Percentiles rank a stretch among this genome's conserved stretches.
phyloP scores from a whole-genome alignment of 148 eudicot genomes.

The Amaranthus palmeri region DNA sequence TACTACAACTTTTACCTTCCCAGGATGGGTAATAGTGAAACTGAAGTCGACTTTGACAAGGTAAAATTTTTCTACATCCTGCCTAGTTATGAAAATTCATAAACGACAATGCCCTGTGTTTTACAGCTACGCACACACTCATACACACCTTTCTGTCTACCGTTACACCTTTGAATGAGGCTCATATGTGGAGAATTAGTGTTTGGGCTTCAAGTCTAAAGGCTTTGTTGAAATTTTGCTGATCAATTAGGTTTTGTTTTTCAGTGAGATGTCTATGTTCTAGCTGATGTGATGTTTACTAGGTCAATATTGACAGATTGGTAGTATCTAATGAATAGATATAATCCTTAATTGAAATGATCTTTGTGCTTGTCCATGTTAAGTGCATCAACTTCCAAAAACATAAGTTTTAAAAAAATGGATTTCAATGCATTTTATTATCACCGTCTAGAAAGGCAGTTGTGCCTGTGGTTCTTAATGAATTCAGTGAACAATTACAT shows the following conservation, averaged over 20 bases:
- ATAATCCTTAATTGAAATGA: background rate
- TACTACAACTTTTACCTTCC: constrained; percentile 58
- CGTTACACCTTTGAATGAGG: background rate
- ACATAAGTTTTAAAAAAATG: background rate
- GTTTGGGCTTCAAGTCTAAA: background rate
- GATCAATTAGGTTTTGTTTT: too few relatives aligned
- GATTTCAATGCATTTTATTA: too few relatives aligned
- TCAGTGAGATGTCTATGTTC: too few relatives aligned
- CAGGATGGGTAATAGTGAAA: constrained; percentile 49
- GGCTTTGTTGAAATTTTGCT: background rate
- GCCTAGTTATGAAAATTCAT: background rate
- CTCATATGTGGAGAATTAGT: background rate
- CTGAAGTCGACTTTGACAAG: constrained; percentile 29
- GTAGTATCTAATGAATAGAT: too few relatives aligned
- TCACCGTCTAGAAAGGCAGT: background rate
- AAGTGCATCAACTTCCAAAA: background rate
- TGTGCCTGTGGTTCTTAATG: background rate
- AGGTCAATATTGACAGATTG: background rate
- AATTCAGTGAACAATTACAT: background rate
- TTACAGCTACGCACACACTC: background rate
- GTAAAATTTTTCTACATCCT: constrained; percentile 23
- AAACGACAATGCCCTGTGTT: background rate
- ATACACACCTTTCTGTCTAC: background rate
- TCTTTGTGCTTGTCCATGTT: background rate
- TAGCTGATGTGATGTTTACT: background rate